Base-by-base conservation (phyloP, 331 rosid genomes). In the Rhamnella rubrinervis region DNA sequence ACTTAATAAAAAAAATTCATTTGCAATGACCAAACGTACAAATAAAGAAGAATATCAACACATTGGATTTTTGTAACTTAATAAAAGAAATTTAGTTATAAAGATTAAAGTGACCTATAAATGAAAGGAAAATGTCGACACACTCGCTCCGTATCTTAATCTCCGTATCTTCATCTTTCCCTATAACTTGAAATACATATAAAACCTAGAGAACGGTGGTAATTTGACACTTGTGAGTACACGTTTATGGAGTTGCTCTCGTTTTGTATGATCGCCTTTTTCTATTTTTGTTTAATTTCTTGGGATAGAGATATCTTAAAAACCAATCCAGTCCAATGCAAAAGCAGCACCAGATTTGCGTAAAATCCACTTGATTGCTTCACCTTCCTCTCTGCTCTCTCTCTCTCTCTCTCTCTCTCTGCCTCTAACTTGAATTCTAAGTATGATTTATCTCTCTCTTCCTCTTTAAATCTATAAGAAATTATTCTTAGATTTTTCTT, bases 351-450 rank as follows among this genome's bases (percentile, higher is more conserved):
- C 71, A 73, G 84, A 85, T 90, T 93, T 84, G 98, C 97, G 90
- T 90, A 93, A 90, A 90, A 77, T 80, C 97, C 88, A 93, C 98
- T 93, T 85, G 87, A 90, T 88, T 85, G 85, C 90, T 87, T 88
- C 89, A 83, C 79, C 86, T 76, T 81, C 76, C 82, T 65, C 67
- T 73, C 76, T 52, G 78, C 81, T 75, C 77, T 66, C 74, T 55
- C 80, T 39, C 77, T 63, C 6, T 12, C 55, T 44, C 39, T 58
- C 16, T 68, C 37, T 55, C 64, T 64, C 81, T 77, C 77, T 59
- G 71, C 57, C 65, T 73, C 12, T 88, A 76, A 86, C 96, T 90
- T 93, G 83, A 82, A 82, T 79, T 78, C 86, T 82, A 93, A 90
- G 96, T 80, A 90, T 88, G 85, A 90, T 78, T 68, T 73, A 72